phyloP scores from a whole-genome alignment of 768 basidiomycete species.

The Boletus reticuloceps region DNA sequence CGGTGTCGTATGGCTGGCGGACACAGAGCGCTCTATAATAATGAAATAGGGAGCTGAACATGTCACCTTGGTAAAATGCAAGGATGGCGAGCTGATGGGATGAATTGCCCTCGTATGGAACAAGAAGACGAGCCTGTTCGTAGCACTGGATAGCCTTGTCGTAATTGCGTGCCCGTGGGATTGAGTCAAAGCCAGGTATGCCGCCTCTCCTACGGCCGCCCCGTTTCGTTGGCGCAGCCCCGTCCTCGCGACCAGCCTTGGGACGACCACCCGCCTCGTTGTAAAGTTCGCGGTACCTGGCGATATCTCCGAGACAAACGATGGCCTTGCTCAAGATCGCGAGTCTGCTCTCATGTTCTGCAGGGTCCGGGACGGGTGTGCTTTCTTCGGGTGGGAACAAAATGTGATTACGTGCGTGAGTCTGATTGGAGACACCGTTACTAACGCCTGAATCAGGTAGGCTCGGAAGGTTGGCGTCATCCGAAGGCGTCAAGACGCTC shows the following conservation, averaged over 20 bases:
- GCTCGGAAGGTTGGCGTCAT: conserved; percentile 32
- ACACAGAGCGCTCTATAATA: conserved; percentile 93
- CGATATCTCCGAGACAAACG: conserved; percentile 91
- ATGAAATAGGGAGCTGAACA: conserved; percentile 76
- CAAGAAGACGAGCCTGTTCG: conserved; percentile 75
- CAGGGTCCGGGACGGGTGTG: conserved; percentile 36
- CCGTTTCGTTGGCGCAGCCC: conserved; percentile 33
- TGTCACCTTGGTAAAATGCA: conserved; percentile 78
- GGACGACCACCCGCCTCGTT: conserved; percentile 67
- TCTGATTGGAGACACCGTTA: conserved; percentile 22
- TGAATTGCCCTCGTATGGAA: conserved; percentile 89
- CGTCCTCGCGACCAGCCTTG: conserved; percentile 67
- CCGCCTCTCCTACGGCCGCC: conserved; percentile 51
- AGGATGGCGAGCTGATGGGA: conserved; percentile 96
- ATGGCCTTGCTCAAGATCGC: conserved; percentile 82
- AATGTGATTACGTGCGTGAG: conserved; percentile 53
- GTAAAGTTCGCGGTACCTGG: conserved; percentile 90
- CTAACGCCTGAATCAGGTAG: conserved; percentile 18
- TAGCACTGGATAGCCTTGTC: conserved; percentile 78
- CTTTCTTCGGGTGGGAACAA: conserved; percentile 62
- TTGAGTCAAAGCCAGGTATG: conserved; percentile 38
- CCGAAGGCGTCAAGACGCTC: conserved; percentile 45
- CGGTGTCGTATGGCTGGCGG: conserved; percentile 80
- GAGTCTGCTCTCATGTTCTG: conserved; percentile 54
- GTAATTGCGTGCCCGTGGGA: conserved; percentile 64